These are phyloP conservation scores for Phylloporus sp. DNA, from an alignment of 1,284 basidiomycete genomes.

Conservation along the genomic window DNA sequence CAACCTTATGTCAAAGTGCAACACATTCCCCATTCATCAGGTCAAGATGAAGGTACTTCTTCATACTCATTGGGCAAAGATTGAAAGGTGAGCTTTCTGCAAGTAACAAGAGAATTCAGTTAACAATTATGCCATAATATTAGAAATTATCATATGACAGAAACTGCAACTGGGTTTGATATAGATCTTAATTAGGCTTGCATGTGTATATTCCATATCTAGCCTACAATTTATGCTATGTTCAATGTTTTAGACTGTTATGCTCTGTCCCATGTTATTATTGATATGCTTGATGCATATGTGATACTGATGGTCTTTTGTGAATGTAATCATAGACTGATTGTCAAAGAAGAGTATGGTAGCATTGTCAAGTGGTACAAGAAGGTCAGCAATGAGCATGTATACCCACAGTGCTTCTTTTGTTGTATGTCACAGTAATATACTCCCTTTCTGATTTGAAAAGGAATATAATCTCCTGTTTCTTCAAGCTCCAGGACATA, in stretches of 20 bases:
- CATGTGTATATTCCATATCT: background rate
- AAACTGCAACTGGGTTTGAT: background rate
- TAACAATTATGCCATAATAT: background rate
- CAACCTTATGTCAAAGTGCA: conserved; percentile 9
- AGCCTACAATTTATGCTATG: background rate
- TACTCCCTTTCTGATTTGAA: too few relatives aligned
- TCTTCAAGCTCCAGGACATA: too few relatives aligned
- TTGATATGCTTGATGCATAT: too few relatives aligned
- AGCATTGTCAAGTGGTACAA: too few relatives aligned
- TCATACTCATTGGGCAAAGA: background rate
- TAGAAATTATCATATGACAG: background rate
- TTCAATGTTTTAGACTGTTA: background rate
- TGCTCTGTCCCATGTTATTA: background rate
- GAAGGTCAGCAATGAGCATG: too few relatives aligned
- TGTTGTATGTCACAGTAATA: too few relatives aligned
- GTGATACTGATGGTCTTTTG: too few relatives aligned
- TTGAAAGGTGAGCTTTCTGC: background rate
- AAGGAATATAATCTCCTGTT: too few relatives aligned
- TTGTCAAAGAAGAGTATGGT: too few relatives aligned
- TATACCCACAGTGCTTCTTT: too few relatives aligned
- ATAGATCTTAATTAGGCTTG: background rate
- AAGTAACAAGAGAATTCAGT: background rate
- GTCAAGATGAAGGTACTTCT: background rate
- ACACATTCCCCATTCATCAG: conserved; percentile 2
- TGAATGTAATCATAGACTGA: too few relatives aligned